Evolutionary conservation across 306 rosid species (phyloP).

Genomic region (Comarum palustre): DNA sequence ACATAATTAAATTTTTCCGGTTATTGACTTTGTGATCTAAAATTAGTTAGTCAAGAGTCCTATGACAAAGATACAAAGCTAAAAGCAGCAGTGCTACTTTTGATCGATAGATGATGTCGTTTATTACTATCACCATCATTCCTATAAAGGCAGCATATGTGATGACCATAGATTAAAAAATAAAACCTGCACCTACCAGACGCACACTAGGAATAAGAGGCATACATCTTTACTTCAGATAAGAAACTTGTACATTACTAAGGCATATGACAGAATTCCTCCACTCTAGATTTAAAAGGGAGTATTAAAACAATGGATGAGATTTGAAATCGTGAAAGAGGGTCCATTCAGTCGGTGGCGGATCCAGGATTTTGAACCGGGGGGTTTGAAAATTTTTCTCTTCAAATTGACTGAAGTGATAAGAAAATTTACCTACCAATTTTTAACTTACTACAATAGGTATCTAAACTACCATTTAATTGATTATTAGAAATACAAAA

Average conservation of each 20-base stretch:
- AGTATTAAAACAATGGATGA: not conserved
- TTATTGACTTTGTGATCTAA: not conserved
- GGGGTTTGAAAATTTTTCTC: too few species aligned
- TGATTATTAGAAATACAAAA: too few species aligned
- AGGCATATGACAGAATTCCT: not conserved
- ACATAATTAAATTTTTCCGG: not conserved
- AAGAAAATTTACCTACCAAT: too few species aligned
- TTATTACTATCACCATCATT: not conserved
- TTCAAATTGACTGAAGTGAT: too few species aligned
- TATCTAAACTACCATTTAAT: too few species aligned
- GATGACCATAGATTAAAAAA: not conserved
- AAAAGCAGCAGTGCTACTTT: not conserved
- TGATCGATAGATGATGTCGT: not conserved
- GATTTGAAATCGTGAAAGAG: not conserved
- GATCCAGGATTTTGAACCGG: too few species aligned
- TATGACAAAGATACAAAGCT: not conserved
- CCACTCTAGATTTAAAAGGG: not conserved
- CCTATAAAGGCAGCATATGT: not conserved
- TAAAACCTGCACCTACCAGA: not conserved
- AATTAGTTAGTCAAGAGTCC: not conserved
- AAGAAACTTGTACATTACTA: not conserved
- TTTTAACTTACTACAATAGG: too few species aligned
- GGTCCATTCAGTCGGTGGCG: too few species aligned
- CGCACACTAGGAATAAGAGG: not conserved
- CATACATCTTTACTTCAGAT: not conserved